Evolutionary conservation across 176 grass and related monocot species (phyloP).

Genomic region (Oryza glumipatula): DNA sequence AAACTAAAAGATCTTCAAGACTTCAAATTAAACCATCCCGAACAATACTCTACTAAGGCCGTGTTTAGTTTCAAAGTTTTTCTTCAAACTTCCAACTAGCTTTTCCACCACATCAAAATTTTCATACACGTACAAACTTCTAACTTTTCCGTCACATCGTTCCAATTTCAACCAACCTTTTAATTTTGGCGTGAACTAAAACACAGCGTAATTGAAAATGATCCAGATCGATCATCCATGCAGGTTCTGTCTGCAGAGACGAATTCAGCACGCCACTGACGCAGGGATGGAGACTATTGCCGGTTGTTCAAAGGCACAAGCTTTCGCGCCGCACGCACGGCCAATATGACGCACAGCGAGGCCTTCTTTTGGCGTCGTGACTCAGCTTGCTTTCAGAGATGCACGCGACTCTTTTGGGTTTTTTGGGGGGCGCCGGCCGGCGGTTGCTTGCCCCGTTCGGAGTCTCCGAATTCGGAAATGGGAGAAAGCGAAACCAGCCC

Average conservation of each 20-base stretch:
- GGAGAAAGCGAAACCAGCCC: neutral
- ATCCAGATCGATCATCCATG: neutral
- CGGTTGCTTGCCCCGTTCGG: slow-evolving; percentile 16
- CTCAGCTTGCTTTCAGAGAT: slow-evolving; percentile 13
- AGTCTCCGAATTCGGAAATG: slow-evolving; percentile 9
- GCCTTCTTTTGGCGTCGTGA: neutral
- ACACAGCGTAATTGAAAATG: neutral
- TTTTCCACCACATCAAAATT: too few species aligned
- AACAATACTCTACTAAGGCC: neutral
- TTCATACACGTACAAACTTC: too few species aligned
- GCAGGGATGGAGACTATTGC: slow-evolving; percentile 11
- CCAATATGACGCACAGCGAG: neutral
- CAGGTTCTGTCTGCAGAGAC: slow-evolving; percentile 4
- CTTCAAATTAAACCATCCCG: neutral
- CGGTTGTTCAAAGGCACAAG: neutral
- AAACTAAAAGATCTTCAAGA: neutral
- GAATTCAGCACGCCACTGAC: neutral
- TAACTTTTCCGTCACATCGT: too few species aligned
- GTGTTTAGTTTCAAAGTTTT: too few species aligned
- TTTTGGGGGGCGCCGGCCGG: neutral
- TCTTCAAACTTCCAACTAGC: too few species aligned
- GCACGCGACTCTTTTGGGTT: neutral
- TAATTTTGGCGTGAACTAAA: too few species aligned
- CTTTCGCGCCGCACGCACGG: slow-evolving; percentile 12
- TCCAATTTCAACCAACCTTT: too few species aligned